These are phyloP conservation scores for Blastocystis hominis DNA, from an alignment of 352 stramenopile genomes.

Conservation along the genomic window DNA sequence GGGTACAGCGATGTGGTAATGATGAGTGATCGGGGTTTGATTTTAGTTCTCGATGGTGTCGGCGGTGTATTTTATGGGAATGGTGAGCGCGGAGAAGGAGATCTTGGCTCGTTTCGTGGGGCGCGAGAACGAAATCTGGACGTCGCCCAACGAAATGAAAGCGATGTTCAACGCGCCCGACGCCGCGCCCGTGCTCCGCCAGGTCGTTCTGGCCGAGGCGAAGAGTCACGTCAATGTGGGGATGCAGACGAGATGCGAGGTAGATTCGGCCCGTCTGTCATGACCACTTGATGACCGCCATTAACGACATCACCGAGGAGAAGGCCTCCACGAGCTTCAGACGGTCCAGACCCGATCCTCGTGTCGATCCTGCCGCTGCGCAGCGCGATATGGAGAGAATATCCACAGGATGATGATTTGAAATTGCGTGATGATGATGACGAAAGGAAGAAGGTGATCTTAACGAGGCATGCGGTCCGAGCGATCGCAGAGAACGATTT, in stretches of 20 bases:
- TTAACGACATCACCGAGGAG: not conserved
- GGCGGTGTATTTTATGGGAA: not conserved
- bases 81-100: not conserved
- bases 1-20: slow-evolving; percentile 42
- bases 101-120: not conserved
- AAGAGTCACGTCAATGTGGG: not conserved
- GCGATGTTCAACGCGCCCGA: not conserved
- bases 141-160: not conserved
- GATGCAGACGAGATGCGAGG: not conserved
- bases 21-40: not conserved
- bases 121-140: not conserved
- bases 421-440: not conserved
- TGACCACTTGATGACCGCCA: not conserved
- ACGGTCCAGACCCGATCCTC: not conserved
- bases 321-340: not conserved
- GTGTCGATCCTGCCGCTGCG: not conserved
- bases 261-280: not conserved
- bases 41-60: not conserved
- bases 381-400: not conserved
- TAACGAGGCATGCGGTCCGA: not conserved
- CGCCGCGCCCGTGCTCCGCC: not conserved
- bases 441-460: not conserved
- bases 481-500: not conserved
- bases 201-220: not conserved
- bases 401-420: not conserved